Base-by-base conservation (phyloP, 352 stramenopile species). In the Phytopythium litorale region DNA sequence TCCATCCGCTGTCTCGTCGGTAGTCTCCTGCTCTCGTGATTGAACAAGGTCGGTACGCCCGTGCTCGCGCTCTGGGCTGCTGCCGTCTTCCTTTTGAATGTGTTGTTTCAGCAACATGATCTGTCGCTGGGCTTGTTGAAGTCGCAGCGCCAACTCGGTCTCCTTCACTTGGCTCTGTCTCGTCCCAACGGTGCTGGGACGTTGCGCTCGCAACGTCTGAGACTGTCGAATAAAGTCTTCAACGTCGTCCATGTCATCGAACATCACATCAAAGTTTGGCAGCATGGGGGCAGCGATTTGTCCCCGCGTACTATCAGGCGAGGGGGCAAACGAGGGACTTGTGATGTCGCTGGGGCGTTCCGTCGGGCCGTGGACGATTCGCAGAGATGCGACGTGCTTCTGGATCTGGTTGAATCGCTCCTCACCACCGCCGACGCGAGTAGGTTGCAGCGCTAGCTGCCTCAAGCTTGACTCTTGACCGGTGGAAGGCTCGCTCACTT, bases 101-200 rank as follows among this genome's bases (percentile, higher is more conserved):
- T 92, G 75, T 8, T 76, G 64, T 40, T 88, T 88, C 51, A 95
- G 65, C 43, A 84, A 65, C 18, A 89, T 30, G 52, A 93, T 85
- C 32, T 92, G 80, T 12, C 80, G 72, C 28, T 95, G 78, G 16
- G 84, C 79, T 51, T 89, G 81, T 49, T 92, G 83, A 37, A 95
- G 73, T 48, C 77, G 80, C 28, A 92, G 54, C 7, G 76, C 59
- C 5, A 95, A 56, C 28, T 83, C 77, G 35, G 68, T 85, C 56
- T 95, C 86, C 63, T 79, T 88, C 49, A 60, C 58, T 13, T 64
- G 62, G 45, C 66, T 89, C 8, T 71, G 62, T 60, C 71, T 71
- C 45, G 75, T 60, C 3, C 25, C 32, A 12, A 61, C 59, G 25
- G 59, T 54, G 25, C 64, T 70, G 1, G 73, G 69, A 7, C 79